Evolutionary conservation across 2,329 filamentous ascomycete species (phyloP), one percentile per base, ranked within the genome.

Genomic region (Hypoxylon sp.): DNA sequence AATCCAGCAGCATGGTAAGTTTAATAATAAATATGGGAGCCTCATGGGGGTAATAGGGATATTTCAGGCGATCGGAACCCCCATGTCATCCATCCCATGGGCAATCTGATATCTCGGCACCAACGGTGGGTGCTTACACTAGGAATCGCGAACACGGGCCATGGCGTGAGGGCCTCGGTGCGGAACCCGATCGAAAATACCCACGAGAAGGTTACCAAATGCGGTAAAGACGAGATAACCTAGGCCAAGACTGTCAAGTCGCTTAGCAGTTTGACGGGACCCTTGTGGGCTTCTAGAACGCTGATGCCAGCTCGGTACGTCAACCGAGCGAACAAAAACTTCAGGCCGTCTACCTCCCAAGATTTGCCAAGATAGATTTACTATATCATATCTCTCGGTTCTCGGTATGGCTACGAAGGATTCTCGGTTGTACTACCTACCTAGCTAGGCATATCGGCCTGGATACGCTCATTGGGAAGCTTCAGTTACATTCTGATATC

Each of bases 191-290:
- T 58, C 31, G 66, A 48, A 52, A 13, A 52, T 46, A 56, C 47
- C 64, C 54, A 67, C 72, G 72, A 73, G 64, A 13, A 69, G 70
- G 61, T 72, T 73, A 66, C 72, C 56, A 51, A 55, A 73, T 53
- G 53, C 57, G 72, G 72, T 64, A 71, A 68, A 58, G 59, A 57
- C 53, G 62, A 65, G 52, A 42, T 37, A 35, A 31, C 32, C 55
- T 50, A 42, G 29, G 42, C 29, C 21, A 6, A n/a, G n/a, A 47
- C 15, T 15, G 37, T 44, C 31, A 19, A 24, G 39, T 56, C 56
- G 48, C 54, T 60, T 54, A 62, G 13, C 10, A 46, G 58, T 55
- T 46, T 65, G 60, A 68, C 62, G 62, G 53, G 57, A 21, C 44
- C 46, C 21, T 13, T 27, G 44, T 50, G 50, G 42, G 50, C 58